Conservation (phyloP, 768 basidiomycete genomes). For the Piloderma croceum region DNA sequence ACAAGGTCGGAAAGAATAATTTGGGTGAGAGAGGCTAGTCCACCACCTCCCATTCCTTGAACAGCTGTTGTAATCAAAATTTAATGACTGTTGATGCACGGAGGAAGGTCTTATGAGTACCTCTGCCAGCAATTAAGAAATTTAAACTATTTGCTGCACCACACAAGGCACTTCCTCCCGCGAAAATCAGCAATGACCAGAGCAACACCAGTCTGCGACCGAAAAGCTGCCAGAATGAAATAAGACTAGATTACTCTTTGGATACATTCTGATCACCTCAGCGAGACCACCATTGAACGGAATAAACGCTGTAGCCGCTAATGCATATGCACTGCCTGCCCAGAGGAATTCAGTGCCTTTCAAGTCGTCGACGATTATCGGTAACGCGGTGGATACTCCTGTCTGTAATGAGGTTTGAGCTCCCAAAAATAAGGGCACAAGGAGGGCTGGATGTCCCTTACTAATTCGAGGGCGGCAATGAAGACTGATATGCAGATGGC, state of each 20-base stretch:
- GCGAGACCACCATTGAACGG: slow-evolving; percentile 28
- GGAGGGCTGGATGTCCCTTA: background rate
- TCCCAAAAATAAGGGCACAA: too few relatives aligned
- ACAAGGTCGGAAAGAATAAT: slow-evolving; percentile 40
- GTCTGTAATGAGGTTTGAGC: too few relatives aligned
- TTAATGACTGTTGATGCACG: too few relatives aligned
- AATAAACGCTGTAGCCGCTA: slow-evolving; percentile 26
- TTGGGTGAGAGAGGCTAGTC: slow-evolving; percentile 29
- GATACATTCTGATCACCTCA: slow-evolving; percentile 19
- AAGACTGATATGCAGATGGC: slow-evolving; percentile 21
- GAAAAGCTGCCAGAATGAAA: too few relatives aligned
- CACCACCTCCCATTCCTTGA: slow-evolving; percentile 33
- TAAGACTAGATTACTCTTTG: background rate
- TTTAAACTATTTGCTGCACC: slow-evolving; percentile 21
- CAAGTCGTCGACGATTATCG: slow-evolving; percentile 25
- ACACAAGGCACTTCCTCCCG: slow-evolving; percentile 31
- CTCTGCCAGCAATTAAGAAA: slow-evolving; percentile 19
- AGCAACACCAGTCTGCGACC: slow-evolving; percentile 26
- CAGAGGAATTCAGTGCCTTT: slow-evolving; percentile 21
- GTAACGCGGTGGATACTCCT: slow-evolving; percentile 24
- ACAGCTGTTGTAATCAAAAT: slow-evolving; percentile 12
- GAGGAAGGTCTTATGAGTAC: background rate
- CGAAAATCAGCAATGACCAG: slow-evolving; percentile 20
- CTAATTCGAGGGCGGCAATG: slow-evolving; percentile 21
- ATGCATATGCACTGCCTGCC: slow-evolving; percentile 22